Evolutionary conservation across 345 rosid genomes (phyloP).

Genomic region (Eutrema heterophyllum): DNA sequence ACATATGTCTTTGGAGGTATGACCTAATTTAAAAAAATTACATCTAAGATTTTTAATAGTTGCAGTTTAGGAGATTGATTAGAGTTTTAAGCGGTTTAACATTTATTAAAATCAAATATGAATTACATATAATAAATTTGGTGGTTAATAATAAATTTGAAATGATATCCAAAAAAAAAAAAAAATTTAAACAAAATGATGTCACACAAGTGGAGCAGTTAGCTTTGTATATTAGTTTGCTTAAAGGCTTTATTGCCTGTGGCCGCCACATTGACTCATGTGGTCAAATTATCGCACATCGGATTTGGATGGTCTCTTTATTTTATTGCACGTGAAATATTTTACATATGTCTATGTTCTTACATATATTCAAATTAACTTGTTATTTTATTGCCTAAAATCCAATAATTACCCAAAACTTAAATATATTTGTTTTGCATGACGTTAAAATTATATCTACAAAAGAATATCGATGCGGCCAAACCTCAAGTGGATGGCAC

Average conservation of each 20-base stretch:
- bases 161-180: no score
- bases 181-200: not conserved
- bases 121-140: not conserved
- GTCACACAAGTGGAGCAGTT: constrained; percentile 23
- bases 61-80: not conserved
- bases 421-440: not conserved
- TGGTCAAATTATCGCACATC: constrained; percentile 15
- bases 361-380: not conserved
- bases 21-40: not conserved
- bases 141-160: no score
- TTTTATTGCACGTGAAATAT: constrained; percentile 8
- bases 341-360: not conserved
- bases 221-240: not conserved
- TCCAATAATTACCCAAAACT: not conserved
- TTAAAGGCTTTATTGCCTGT: constrained; percentile 2
- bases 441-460: not conserved
- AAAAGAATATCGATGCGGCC: not conserved
- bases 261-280: constrained; percentile 34
- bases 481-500: constrained; percentile 5
- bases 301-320: constrained; percentile 16
- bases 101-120: not conserved
- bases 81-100: not conserved
- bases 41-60: not conserved
- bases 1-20: not conserved
- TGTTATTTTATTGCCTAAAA: not conserved